Conservation (phyloP, 2,329 filamentous ascomycete species). For the Plenodomus biglobosus region DNA sequence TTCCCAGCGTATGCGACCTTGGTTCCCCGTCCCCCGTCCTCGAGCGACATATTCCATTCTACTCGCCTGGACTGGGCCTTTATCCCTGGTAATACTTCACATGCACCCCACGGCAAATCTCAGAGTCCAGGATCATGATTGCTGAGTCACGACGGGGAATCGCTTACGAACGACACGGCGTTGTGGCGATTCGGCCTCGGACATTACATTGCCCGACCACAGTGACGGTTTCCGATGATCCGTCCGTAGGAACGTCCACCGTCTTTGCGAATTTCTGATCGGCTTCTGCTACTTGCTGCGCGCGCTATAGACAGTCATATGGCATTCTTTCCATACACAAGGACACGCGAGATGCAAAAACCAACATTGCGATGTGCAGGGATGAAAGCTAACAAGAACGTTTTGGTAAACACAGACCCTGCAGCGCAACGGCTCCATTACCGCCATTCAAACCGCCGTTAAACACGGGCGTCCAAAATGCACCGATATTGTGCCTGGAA, state of each 20-base stretch:
- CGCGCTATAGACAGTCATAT: too few species aligned
- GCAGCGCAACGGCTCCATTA: slow-evolving; percentile 72
- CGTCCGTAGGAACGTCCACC: not conserved
- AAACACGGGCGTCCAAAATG: slow-evolving; percentile 69
- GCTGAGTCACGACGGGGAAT: not conserved
- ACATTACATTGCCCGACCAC: not conserved
- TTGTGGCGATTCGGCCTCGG: not conserved
- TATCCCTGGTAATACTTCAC: not conserved
- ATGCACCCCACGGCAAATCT: not conserved
- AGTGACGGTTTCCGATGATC: not conserved
- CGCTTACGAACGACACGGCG: not conserved
- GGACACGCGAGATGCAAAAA: not conserved
- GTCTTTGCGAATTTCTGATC: not conserved
- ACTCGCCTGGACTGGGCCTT: not conserved
- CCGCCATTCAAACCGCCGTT: slow-evolving; percentile 72
- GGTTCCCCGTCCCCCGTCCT: not conserved
- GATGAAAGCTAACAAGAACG: not conserved
- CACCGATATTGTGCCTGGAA: slow-evolving; percentile 76
- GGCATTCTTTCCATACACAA: not conserved
- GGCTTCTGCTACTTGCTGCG: not conserved
- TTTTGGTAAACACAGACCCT: slow-evolving; percentile 43
- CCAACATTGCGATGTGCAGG: not conserved
- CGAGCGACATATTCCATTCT: not conserved
- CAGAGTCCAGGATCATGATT: not conserved
- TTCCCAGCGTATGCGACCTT: not conserved